These are phyloP conservation scores for Cyberlindnera suaveolens DNA, from an alignment of 805 yeast species.

Conservation along the genomic window DNA sequence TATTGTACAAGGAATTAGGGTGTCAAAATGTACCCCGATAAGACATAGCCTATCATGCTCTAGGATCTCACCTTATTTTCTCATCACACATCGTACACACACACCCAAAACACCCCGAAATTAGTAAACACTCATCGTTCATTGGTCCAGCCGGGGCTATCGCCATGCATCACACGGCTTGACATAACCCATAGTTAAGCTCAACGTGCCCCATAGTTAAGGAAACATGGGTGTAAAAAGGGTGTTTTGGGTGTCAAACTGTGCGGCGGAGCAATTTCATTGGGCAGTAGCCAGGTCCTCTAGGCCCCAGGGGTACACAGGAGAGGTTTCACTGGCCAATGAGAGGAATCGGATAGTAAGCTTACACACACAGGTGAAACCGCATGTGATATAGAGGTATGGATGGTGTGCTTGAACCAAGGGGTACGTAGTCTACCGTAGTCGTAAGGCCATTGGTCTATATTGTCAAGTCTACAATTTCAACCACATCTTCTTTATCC, in stretches of 20 bases:
- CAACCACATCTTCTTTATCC: neutral
- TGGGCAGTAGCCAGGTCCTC: slow-evolving; percentile 4
- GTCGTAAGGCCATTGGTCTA: neutral
- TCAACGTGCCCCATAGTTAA: slow-evolving; percentile 9
- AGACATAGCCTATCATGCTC: no score
- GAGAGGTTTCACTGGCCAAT: slow-evolving; percentile 5
- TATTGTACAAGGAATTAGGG: no score
- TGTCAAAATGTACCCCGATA: no score
- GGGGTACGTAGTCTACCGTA: neutral
- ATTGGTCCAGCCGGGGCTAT: slow-evolving; percentile 5
- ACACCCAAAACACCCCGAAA: slow-evolving; percentile 6
- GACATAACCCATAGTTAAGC: slow-evolving; percentile 2
- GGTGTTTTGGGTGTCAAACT: slow-evolving; percentile 11
- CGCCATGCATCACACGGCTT: slow-evolving; percentile 1
- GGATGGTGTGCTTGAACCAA: neutral
- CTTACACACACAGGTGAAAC: neutral
- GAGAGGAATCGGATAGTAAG: slow-evolving; percentile 3
- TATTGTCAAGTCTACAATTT: slow-evolving; percentile 7
- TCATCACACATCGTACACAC: no score
- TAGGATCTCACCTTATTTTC: no score
- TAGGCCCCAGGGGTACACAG: neutral
- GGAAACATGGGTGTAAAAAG: slow-evolving; percentile 9
- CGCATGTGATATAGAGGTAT: neutral
- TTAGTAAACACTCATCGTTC: slow-evolving; percentile 3
- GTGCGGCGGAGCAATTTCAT: neutral